These are phyloP conservation scores for Penicillium concentricum DNA, from an alignment of 2,329 filamentous ascomycete genomes.

Conservation along the genomic window DNA sequence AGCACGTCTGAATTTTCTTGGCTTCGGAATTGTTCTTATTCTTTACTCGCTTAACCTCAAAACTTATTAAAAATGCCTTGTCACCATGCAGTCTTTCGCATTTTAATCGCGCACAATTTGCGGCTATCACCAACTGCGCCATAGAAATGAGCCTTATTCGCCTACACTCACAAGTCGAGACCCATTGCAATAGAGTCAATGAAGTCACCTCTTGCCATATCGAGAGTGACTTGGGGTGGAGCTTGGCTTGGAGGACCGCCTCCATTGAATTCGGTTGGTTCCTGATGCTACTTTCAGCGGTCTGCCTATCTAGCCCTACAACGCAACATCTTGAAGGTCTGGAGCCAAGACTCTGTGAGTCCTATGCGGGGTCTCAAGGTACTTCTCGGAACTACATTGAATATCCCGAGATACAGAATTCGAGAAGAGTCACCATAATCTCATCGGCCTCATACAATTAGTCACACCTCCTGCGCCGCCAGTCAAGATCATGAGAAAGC, in stretches of 20 bases:
- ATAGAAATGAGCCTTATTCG: constrained; percentile 12
- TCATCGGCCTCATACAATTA: neutral
- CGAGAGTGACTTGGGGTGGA: neutral
- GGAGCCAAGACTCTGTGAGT: neutral
- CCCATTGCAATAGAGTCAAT: neutral
- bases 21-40: neutral
- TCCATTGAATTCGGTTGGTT: neutral
- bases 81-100: constrained; percentile 8
- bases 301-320: neutral
- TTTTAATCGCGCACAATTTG: constrained; percentile 6
- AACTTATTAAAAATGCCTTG: constrained; percentile 1
- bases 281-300: neutral
- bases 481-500: neutral
- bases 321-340: neutral
- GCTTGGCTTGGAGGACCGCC: neutral
- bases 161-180: neutral
- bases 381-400: neutral
- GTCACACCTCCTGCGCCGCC: constrained; percentile 10
- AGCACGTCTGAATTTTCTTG: neutral
- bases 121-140: constrained; percentile 33
- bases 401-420: neutral
- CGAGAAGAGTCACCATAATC: neutral
- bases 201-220: neutral
- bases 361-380: neutral
- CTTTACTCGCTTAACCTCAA: neutral